Conservation (phyloP, 768 basidiomycete genomes). For the Tephrocybe sp. region DNA sequence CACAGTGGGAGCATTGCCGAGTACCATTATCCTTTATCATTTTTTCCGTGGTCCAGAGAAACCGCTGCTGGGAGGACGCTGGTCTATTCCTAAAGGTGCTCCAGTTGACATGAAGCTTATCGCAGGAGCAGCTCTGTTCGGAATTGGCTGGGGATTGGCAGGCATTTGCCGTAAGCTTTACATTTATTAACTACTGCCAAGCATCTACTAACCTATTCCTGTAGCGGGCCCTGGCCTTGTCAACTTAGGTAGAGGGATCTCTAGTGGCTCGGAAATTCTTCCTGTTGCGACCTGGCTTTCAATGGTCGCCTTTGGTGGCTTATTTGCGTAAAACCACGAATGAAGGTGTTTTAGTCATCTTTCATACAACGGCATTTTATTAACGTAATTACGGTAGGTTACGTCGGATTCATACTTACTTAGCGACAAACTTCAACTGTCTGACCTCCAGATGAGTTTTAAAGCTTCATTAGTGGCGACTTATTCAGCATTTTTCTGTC, state of each 20-base stretch:
- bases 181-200: slow-evolving; percentile 1
- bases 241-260: slow-evolving; percentile 54
- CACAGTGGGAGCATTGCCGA: slow-evolving; percentile 51
- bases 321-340: slow-evolving; percentile 25
- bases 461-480: no score
- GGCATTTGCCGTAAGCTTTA: slow-evolving; percentile 66
- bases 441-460: no score
- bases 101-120: slow-evolving; percentile 47
- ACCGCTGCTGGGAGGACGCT: slow-evolving; percentile 44
- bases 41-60: slow-evolving; percentile 36
- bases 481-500: no score
- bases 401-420: no score
- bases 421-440: background rate
- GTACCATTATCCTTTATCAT: slow-evolving; percentile 43
- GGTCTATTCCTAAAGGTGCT: slow-evolving; percentile 39
- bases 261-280: slow-evolving; percentile 30
- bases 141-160: slow-evolving; percentile 60
- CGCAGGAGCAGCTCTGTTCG: slow-evolving; percentile 54
- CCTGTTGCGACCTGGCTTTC: slow-evolving; percentile 41
- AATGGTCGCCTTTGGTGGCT: slow-evolving; percentile 39
- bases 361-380: background rate
- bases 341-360: background rate
- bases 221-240: slow-evolving; percentile 64
- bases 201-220: slow-evolving; percentile 9
- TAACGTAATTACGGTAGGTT: no score